Conservation (phyloP, 768 basidiomycete species). For the Leccinum longicurvipes region DNA sequence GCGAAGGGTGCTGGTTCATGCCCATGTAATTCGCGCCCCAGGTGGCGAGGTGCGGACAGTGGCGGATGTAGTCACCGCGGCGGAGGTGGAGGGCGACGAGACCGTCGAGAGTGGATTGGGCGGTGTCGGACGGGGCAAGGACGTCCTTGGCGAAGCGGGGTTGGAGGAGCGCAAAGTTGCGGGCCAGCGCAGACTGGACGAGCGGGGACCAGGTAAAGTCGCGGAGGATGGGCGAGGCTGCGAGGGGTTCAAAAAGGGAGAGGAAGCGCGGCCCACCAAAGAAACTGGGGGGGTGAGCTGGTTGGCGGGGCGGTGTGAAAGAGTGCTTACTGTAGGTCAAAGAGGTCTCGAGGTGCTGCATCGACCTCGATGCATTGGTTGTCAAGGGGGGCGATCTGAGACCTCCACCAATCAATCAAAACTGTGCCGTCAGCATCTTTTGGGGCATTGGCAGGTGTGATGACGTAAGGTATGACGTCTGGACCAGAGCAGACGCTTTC, state of each 20-base stretch:
- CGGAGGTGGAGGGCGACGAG: conserved; percentile 56
- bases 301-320: neutral
- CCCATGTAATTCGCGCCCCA: conserved; percentile 49
- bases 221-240: conserved; percentile 45
- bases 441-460: conserved; percentile 37
- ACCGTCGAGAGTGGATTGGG: conserved; percentile 33
- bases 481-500: conserved; percentile 41
- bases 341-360: conserved; percentile 38
- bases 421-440: conserved; percentile 37
- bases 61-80: conserved; percentile 57
- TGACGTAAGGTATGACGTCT: conserved; percentile 29
- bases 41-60: conserved; percentile 48
- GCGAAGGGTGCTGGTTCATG: conserved; percentile 42
- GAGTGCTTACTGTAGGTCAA: conserved; percentile 46
- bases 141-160: conserved; percentile 28
- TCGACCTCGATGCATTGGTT: conserved; percentile 45
- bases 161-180: conserved; percentile 44
- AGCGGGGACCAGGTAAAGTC: conserved; percentile 55
- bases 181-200: conserved; percentile 46
- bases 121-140: conserved; percentile 12
- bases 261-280: conserved; percentile 43
- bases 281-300: conserved; percentile 31
- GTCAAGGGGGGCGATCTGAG: conserved; percentile 34
- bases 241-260: conserved; percentile 42
- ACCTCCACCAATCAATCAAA: conserved; percentile 51